Evolutionary conservation across 2,329 filamentous ascomycete genomes (phyloP), one percentile per base, ranked within the genome.

Genomic region (Xylariaceae sp.): DNA sequence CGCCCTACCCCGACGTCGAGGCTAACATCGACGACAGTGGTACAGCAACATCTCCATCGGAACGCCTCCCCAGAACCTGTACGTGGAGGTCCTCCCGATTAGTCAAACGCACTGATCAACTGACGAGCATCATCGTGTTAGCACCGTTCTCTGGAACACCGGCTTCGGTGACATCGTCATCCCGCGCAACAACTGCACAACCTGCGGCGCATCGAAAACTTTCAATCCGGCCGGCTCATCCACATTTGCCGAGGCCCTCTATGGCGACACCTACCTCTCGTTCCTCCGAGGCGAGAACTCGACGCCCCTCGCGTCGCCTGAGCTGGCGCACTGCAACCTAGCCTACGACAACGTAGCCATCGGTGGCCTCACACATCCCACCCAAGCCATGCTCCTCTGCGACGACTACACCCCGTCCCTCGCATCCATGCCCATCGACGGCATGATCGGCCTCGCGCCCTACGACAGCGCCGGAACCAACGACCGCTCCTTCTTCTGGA

Each of bases 101-200:
- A 15, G 34, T 10, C 13, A 9, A 51, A 51, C 30, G 18, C n/a
- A 9, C 10, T 1, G 13, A n/a, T 37, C 35, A 39, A 55, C 34
- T 54, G 2, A 61, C 45, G 6, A 23, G 11, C 1, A 2, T n/a
- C 10, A 30, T 15, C 11, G 7, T n/a, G 8, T 4, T 7, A 73
- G 71, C 59, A 69, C 68, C 15, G 69, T 74, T 37, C 63, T 72
- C 49, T 68, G 72, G 47, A 71, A 74, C 59, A 74, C 71, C 0
- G 71, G 67, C 30, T 72, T 69, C 1, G 62, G 57, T 1, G 61
- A 69, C 23, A 64, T 74, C 15, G 17, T 51, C 7, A 61, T 74
- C 13, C 67, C 69, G 8, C 59, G 62, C 4, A 67, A 60, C 30
- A 69, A 67, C 55, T 74, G 72, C 63, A 68, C 67, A 2, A 67